A percentile compares a stretch with the other conserved stretches of the same genome.
Evolutionary conservation across 1,284 basidiomycete genomes (phyloP).

Genomic region (Boletus semigastroideus): DNA sequence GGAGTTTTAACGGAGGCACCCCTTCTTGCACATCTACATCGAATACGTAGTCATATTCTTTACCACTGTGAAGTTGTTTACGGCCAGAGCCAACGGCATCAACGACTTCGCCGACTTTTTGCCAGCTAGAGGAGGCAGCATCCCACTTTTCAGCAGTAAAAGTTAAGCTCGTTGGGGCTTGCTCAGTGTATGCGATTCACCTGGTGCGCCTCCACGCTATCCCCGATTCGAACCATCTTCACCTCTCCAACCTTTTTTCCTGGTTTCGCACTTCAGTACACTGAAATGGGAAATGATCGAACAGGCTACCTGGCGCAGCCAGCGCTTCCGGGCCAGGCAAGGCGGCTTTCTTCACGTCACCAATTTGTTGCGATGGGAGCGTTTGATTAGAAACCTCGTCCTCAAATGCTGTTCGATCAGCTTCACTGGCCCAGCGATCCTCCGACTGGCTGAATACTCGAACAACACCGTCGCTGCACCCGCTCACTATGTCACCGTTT

Average conservation of each 20-base stretch:
- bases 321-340: constrained; percentile 86
- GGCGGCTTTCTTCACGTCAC: constrained; percentile 89
- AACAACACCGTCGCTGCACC: constrained; percentile 85
- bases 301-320: constrained; percentile 55
- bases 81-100: constrained; percentile 87
- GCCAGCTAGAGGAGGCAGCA: constrained; percentile 66
- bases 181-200: constrained; percentile 40
- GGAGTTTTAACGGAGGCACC: constrained; percentile 89
- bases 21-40: constrained; percentile 97
- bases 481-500: constrained; percentile 89
- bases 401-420: constrained; percentile 70
- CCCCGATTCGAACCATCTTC: constrained; percentile 83
- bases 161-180: neutral
- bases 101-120: constrained; percentile 94
- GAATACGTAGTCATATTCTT: constrained; percentile 98
- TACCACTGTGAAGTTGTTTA: constrained; percentile 88
- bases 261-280: constrained; percentile 29
- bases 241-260: constrained; percentile 92
- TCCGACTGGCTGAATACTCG: constrained; percentile 83
- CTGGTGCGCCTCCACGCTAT: constrained; percentile 85
- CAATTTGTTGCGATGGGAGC: constrained; percentile 78
- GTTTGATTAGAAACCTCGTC: constrained; percentile 70
- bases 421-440: constrained; percentile 71
- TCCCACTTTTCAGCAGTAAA: constrained; percentile 67
- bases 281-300: neutral